These are phyloP conservation scores for Phylloporus sp. DNA, from an alignment of 768 basidiomycete species.

Conservation along the genomic window DNA sequence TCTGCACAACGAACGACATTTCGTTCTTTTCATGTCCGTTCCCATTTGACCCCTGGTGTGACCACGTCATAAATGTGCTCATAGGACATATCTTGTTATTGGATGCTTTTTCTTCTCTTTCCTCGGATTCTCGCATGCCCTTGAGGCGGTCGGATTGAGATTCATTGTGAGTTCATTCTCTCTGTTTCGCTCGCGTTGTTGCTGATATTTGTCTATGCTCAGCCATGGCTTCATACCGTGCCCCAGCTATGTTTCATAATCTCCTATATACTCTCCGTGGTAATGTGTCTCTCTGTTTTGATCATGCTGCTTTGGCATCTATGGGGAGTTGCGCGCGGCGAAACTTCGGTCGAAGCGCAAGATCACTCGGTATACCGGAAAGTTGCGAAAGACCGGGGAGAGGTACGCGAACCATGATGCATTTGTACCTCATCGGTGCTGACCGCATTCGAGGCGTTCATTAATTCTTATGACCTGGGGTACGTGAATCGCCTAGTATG, in stretches of 20 bases:
- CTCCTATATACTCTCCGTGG: slow-evolving; percentile 67
- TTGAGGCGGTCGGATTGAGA: slow-evolving; percentile 54
- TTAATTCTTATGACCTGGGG: slow-evolving; percentile 92
- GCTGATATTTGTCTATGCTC: background rate
- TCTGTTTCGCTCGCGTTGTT: background rate
- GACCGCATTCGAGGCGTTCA: slow-evolving; percentile 50
- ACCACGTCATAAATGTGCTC: background rate
- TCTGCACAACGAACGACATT: slow-evolving; percentile 91
- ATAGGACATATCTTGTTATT: slow-evolving; percentile 76
- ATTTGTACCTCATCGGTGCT: background rate
- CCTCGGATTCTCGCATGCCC: slow-evolving; percentile 59
- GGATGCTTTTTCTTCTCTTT: slow-evolving; percentile 55
- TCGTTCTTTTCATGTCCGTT: slow-evolving; percentile 86
- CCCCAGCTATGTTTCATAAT: slow-evolving; percentile 70
- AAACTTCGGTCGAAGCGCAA: slow-evolving; percentile 87
- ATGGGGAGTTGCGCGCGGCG: slow-evolving; percentile 64
- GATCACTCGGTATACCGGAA: slow-evolving; percentile 77
- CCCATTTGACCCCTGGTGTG: background rate
- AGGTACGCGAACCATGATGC: slow-evolving; percentile 41
- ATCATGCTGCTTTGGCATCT: slow-evolving; percentile 73
- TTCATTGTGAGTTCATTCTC: slow-evolving; percentile 34
- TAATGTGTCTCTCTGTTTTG: slow-evolving; percentile 69
- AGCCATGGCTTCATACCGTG: slow-evolving; percentile 54
- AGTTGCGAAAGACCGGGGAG: slow-evolving; percentile 61
- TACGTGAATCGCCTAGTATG: slow-evolving; percentile 28